These are phyloP conservation scores for Chloridella minuta DNA, from an alignment of 352 stramenopile species.

Conservation along the genomic window DNA sequence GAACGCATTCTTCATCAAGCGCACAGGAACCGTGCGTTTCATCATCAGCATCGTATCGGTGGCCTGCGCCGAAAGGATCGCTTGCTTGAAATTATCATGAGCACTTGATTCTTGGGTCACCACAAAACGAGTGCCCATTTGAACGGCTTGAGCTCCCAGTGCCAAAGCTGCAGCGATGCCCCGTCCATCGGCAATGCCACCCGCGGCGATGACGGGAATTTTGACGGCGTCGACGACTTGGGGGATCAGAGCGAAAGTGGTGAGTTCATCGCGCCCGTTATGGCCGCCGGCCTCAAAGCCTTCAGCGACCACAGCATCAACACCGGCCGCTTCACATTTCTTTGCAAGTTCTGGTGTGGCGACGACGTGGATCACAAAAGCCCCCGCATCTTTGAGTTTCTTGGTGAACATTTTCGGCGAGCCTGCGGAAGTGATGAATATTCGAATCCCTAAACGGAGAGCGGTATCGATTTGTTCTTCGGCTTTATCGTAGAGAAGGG, in stretches of 20 bases:
- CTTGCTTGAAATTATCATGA: background rate
- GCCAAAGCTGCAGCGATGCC: background rate
- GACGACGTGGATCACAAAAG: background rate
- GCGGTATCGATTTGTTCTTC: background rate
- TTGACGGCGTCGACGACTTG: background rate
- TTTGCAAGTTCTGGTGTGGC: background rate
- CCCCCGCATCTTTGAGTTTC: background rate
- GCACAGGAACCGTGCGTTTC: background rate
- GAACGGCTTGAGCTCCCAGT: background rate
- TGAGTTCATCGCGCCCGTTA: conserved; percentile 6
- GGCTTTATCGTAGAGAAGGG: background rate
- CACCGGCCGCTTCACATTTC: background rate
- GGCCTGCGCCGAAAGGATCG: background rate
- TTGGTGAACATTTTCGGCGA: background rate
- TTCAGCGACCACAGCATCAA: conserved; percentile 10
- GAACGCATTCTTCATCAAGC: background rate
- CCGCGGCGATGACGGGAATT: background rate
- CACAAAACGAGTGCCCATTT: conserved; percentile 10
- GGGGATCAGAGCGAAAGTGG: background rate
- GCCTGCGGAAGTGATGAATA: background rate
- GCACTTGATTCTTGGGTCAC: background rate
- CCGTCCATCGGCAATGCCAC: background rate
- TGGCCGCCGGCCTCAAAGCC: background rate
- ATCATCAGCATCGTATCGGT: background rate
- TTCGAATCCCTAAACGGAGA: background rate